Evolutionary conservation across 2,329 filamentous ascomycete species (phyloP).

Genomic region (Sclerotinia subarctica): DNA sequence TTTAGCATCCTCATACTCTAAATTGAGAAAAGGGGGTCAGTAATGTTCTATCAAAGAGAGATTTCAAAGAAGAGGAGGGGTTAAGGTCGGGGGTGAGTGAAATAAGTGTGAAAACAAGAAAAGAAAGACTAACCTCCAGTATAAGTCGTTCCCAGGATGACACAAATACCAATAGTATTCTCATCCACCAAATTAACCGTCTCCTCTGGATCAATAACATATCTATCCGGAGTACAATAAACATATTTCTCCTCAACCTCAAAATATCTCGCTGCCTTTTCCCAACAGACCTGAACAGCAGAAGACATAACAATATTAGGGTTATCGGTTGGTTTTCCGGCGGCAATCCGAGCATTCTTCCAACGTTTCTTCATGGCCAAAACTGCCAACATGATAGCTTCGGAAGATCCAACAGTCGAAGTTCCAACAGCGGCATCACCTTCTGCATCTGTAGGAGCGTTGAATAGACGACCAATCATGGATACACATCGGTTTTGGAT

Average conservation of each 20-base stretch:
- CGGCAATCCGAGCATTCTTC: slow-evolving; percentile 81
- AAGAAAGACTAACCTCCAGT: slow-evolving; percentile 56
- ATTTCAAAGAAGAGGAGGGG: not conserved
- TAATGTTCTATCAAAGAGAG: too few relatives aligned
- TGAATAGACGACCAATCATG: slow-evolving; percentile 88
- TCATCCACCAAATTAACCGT: slow-evolving; percentile 60
- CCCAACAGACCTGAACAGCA: slow-evolving; percentile 96
- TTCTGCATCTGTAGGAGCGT: slow-evolving; percentile 61
- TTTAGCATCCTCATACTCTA: slow-evolving; percentile 81
- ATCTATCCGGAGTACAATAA: slow-evolving; percentile 59
- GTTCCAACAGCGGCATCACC: slow-evolving; percentile 73
- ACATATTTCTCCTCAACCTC: slow-evolving; percentile 87
- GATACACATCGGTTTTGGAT: slow-evolving; percentile 90
- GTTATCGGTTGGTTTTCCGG: slow-evolving; percentile 72
- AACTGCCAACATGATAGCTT: slow-evolving; percentile 79
- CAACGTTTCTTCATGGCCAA: slow-evolving; percentile 95
- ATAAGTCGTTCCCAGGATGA: slow-evolving; percentile 89
- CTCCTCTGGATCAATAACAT: slow-evolving; percentile 61
- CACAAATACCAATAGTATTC: slow-evolving; percentile 85
- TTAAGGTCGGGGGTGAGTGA: not conserved
- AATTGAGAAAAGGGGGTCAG: too few relatives aligned
- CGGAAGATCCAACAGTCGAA: slow-evolving; percentile 83
- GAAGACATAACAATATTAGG: slow-evolving; percentile 96
- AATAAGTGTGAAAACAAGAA: not conserved
- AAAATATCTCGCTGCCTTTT: slow-evolving; percentile 86